phyloP scores from a whole-genome alignment of 2,329 filamentous ascomycete genomes.

The Exutisphaerella laricina region DNA sequence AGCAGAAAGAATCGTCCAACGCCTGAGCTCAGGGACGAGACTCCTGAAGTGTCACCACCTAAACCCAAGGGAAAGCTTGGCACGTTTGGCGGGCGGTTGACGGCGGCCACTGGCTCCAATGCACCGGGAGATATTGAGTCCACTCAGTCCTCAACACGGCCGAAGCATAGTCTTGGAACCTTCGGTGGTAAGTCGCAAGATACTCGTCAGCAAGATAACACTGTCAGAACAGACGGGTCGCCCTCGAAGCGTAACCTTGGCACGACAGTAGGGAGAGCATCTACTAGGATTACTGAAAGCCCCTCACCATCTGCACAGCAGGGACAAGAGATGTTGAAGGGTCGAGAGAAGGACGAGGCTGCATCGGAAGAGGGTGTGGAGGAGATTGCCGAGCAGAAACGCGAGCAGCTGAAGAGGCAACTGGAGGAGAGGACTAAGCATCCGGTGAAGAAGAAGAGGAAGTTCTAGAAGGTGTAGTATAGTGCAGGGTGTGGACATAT shows the following conservation, averaged over 20 bases:
- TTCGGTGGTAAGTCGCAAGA: conserved; percentile 1
- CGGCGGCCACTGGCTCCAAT: too few relatives aligned
- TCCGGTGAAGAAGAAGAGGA: conserved; percentile 53
- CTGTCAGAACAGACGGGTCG: background rate
- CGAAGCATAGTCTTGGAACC: background rate
- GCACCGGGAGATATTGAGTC: too few relatives aligned
- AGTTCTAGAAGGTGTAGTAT: too few relatives aligned
- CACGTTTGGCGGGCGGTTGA: background rate
- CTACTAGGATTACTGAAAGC: background rate
- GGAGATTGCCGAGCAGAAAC: conserved; percentile 50
- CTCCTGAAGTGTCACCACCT: background rate
- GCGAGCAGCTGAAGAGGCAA: conserved; percentile 52
- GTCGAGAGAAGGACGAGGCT: background rate
- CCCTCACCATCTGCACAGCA: background rate
- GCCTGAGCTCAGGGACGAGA: background rate
- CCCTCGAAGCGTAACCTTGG: conserved; percentile 18
- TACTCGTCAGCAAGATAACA: background rate
- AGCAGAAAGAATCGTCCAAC: conserved; percentile 10
- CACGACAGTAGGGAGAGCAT: conserved; percentile 16
- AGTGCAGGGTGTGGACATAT: too few relatives aligned
- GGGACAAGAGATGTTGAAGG: background rate
- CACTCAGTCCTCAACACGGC: too few relatives aligned
- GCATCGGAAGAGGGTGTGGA: conserved; percentile 39
- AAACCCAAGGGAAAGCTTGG: background rate
- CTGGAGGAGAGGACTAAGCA: conserved; percentile 48